Conservation (phyloP, 1,139 yeast species). For the Pichia sp. region DNA sequence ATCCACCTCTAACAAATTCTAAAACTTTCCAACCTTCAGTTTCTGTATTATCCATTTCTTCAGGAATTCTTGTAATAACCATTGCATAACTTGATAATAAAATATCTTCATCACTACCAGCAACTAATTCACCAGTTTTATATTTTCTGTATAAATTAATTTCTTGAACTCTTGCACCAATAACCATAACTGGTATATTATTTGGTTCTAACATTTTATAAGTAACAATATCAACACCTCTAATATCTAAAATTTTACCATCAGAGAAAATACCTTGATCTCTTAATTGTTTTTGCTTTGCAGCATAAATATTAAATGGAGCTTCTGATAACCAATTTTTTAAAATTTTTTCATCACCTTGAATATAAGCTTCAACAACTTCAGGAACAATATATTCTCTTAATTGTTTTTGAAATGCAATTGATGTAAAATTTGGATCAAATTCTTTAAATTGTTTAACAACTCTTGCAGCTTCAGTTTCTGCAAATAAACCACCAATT, state of each 20-base stretch:
- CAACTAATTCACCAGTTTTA: constrained; percentile 91
- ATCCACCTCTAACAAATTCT: constrained; percentile 92
- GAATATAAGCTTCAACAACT: constrained; percentile 88
- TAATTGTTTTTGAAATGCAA: constrained; percentile 74
- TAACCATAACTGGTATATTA: constrained; percentile 88
- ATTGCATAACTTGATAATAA: constrained; percentile 90
- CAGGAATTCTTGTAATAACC: constrained; percentile 91
- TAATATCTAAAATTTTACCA: constrained; percentile 84
- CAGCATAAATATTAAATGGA: constrained; percentile 91
- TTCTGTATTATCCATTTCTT: constrained; percentile 79
- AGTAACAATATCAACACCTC: constrained; percentile 91
- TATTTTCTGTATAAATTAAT: constrained; percentile 82
- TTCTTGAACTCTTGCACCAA: constrained; percentile 96
- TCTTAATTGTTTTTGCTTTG: constrained; percentile 86
- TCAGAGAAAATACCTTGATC: constrained; percentile 92
- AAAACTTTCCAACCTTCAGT: constrained; percentile 98
- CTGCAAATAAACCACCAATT: constrained; percentile 84
- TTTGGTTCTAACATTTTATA: constrained; percentile 88
- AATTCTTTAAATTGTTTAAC: constrained; percentile 76
- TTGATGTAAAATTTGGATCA: constrained; percentile 84
- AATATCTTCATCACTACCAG: constrained; percentile 93
- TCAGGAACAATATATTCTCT: constrained; percentile 95
- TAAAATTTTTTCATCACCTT: constrained; percentile 79
- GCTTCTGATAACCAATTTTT: constrained; percentile 96
- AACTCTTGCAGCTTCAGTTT: constrained; percentile 93